These are phyloP conservation scores for Colletotrichum nymphaeae DNA, from an alignment of 2,329 filamentous ascomycete species.

Conservation along the genomic window DNA sequence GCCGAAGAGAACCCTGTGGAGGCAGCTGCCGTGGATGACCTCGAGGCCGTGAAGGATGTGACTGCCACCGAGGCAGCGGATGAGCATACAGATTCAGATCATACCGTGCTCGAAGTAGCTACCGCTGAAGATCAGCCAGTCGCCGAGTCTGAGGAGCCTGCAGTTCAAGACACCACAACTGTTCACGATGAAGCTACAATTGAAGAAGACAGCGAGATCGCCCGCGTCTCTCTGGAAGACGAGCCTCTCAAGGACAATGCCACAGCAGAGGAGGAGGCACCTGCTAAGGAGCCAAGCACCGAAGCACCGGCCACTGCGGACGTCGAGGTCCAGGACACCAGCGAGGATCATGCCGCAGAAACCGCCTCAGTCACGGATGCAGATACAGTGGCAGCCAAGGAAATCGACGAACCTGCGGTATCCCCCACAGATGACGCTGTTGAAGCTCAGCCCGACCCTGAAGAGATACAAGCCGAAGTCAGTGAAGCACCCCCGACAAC, in stretches of 20 bases:
- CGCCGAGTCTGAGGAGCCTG: background rate
- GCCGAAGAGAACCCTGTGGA: background rate
- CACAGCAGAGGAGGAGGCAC: background rate
- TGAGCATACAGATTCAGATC: background rate
- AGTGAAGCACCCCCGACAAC: conserved; percentile 21
- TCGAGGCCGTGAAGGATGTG: background rate
- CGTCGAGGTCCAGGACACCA: background rate
- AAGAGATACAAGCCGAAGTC: conserved; percentile 25
- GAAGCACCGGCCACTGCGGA: background rate
- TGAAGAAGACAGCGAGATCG: background rate
- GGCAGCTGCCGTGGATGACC: background rate
- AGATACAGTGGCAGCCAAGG: background rate
- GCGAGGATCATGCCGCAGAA: background rate
- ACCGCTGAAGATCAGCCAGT: background rate
- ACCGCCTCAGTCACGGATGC: background rate
- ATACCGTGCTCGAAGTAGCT: background rate
- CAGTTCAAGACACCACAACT: background rate
- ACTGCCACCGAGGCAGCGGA: background rate
- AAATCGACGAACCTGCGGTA: background rate
- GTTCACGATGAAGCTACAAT: background rate
- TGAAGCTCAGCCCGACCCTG: conserved; percentile 46
- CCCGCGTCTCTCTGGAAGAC: background rate
- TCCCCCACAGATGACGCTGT: conserved; percentile 31
- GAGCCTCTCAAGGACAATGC: background rate
- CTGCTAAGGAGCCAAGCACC: background rate